A percentile compares a stretch with the other conserved stretches of the same genome.
Evolutionary conservation across 352 stramenopile species (phyloP).

Genomic region (Aphanomyces stellatus): DNA sequence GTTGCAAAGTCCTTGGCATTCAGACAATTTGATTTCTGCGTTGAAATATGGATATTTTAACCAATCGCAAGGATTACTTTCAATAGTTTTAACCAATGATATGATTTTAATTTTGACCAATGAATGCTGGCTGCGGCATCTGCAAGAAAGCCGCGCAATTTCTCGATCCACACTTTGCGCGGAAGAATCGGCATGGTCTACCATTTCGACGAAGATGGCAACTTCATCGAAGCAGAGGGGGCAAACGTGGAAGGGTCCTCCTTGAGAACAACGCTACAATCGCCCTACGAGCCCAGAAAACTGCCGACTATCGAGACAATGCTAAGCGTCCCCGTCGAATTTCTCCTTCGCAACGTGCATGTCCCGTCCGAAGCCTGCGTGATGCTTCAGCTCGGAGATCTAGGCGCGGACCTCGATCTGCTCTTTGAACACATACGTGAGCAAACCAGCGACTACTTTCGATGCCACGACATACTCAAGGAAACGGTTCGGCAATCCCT

Average conservation of each 20-base stretch:
- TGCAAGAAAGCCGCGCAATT: no score
- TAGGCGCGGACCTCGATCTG: constrained; percentile 1
- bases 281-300: not conserved
- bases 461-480: constrained; percentile 3
- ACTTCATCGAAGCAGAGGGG: constrained; percentile 10
- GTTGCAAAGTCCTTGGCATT: no score
- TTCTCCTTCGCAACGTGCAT: constrained; percentile 1
- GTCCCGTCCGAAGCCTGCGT: not conserved
- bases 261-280: not conserved
- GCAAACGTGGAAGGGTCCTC: not conserved
- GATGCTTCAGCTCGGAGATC: not conserved
- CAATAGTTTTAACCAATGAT: no score
- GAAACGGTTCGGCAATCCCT: not conserved
- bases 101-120: not conserved
- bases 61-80: no score
- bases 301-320: not conserved
- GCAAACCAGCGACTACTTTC: constrained; percentile 3
- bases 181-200: no score
- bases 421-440: constrained; percentile 3
- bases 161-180: no score
- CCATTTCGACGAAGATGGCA: constrained; percentile 12
- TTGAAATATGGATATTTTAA: no score
- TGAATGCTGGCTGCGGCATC: no score
- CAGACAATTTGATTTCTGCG: no score
- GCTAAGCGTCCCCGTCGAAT: not conserved